phyloP scores from a whole-genome alignment of 345 rosid genomes.

The Eucalyptus curtisii region DNA sequence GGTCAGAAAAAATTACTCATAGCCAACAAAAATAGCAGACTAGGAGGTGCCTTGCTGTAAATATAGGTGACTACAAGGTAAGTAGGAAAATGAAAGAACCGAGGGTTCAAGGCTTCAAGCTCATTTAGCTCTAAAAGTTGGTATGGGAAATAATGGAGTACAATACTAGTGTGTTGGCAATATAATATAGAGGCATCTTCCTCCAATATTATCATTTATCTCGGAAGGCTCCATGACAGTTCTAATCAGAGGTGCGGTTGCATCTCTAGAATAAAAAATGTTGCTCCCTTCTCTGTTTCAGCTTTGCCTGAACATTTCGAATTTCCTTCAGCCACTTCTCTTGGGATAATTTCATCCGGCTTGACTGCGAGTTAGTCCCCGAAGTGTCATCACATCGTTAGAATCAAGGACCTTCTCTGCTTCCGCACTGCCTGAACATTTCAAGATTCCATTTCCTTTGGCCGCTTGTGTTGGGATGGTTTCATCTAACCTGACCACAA shows the following conservation, averaged over 20 bases:
- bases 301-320: not conserved
- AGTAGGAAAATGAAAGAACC: not conserved
- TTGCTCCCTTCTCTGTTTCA: slow-evolving; percentile 6
- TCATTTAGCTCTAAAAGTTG: not conserved
- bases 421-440: slow-evolving; percentile 1
- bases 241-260: slow-evolving; percentile 13
- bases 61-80: not conserved
- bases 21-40: not conserved
- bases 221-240: slow-evolving; percentile 9
- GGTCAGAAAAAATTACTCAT: not conserved
- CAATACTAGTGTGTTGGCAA: slow-evolving; percentile 48
- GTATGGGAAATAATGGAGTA: not conserved
- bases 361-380: not conserved
- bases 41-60: not conserved
- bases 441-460: not conserved
- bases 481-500: not conserved
- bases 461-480: not conserved
- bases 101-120: not conserved
- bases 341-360: not conserved
- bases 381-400: not conserved
- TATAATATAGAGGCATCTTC: slow-evolving; percentile 63
- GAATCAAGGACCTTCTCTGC: not conserved
- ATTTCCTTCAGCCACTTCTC: not conserved
- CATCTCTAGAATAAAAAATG: slow-evolving; percentile 11
- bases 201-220: slow-evolving; percentile 18